Evolutionary conservation across 495 filamentous ascomycete species (phyloP).

Genomic region (Xanthoparmelia taractica): DNA sequence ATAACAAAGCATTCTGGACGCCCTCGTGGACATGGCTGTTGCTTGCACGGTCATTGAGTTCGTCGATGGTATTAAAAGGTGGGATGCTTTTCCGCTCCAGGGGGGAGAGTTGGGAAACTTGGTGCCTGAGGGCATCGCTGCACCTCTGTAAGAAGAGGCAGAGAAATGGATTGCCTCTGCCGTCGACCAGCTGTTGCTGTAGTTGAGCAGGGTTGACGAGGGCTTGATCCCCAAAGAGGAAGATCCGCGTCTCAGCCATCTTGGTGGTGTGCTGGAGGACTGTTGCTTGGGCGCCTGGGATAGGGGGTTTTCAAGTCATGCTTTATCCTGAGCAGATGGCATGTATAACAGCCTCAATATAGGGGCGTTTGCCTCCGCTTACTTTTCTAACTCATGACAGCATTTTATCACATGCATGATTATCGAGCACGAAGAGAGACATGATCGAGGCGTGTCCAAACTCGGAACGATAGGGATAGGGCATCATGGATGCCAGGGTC

Average conservation of each 20-base stretch:
- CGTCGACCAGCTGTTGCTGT: slow-evolving; percentile 48
- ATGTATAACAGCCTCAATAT: slow-evolving; percentile 7
- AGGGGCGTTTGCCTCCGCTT: not conserved
- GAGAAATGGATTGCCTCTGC: slow-evolving; percentile 57
- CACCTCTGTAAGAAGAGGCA: slow-evolving; percentile 57
- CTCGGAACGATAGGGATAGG: not conserved
- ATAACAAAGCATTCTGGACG: slow-evolving; percentile 59
- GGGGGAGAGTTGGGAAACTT: slow-evolving; percentile 52
- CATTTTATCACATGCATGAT: not conserved
- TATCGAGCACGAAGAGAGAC: not conserved
- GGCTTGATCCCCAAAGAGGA: slow-evolving; percentile 72
- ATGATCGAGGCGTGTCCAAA: not conserved
- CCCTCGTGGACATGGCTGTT: slow-evolving; percentile 50
- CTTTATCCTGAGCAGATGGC: not conserved
- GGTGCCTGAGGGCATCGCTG: slow-evolving; percentile 53
- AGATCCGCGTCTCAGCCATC: slow-evolving; percentile 14
- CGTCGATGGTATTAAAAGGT: slow-evolving; percentile 58
- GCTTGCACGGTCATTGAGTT: slow-evolving; percentile 59
- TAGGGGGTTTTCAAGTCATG: not conserved
- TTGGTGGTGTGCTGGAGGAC: not conserved
- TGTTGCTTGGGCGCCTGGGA: not conserved
- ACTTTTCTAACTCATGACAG: not conserved
- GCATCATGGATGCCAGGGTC: not conserved
- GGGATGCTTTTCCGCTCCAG: slow-evolving; percentile 56
- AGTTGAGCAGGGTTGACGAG: slow-evolving; percentile 62